phyloP scores from a whole-genome alignment of 257 asterid species.

The Ilex aquifolium region DNA sequence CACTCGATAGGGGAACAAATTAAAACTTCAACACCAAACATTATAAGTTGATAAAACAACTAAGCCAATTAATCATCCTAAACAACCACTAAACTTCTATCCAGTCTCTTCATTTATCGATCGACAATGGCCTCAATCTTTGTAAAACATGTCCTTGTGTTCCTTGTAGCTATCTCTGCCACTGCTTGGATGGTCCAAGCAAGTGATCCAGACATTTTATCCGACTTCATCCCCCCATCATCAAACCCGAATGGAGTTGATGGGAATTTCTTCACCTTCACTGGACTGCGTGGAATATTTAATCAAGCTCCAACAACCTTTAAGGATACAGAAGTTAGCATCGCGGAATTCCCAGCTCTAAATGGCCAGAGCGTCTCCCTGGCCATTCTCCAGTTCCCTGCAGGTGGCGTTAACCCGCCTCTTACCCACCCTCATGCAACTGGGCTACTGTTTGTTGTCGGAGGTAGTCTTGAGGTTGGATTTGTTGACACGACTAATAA shows the following conservation, averaged over 20 bases:
- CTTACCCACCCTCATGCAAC: no score
- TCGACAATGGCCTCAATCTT: slow-evolving; percentile 2
- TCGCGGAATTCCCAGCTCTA: slow-evolving; percentile 19
- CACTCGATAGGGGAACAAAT: no score
- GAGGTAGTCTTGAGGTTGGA: slow-evolving; percentile 21
- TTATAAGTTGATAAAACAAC: no score
- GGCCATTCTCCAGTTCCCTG: slow-evolving; percentile 19
- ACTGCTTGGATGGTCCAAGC: slow-evolving; percentile 7
- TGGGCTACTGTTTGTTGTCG: slow-evolving; percentile 16
- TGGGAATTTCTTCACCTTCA: slow-evolving; percentile 17
- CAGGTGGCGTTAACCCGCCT: slow-evolving; percentile 5
- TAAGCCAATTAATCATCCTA: no score
- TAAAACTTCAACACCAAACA: no score
- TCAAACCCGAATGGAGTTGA: slow-evolving; percentile 1
- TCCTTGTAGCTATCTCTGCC: slow-evolving; percentile 6
- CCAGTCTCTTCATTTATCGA: no score
- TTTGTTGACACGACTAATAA: slow-evolving; percentile 11
- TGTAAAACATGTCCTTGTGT: neutral
- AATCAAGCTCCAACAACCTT: slow-evolving; percentile 4
- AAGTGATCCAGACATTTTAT: slow-evolving; percentile 20
- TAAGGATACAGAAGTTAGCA: slow-evolving; percentile 8
- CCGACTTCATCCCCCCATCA: slow-evolving; percentile 20
- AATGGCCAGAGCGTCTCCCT: slow-evolving; percentile 27
- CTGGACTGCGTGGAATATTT: slow-evolving; percentile 11
- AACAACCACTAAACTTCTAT: no score